Evolutionary conservation across 257 asterid genomes (phyloP), one percentile per base, ranked within the genome.

Genomic region (Coffea canephora): DNA sequence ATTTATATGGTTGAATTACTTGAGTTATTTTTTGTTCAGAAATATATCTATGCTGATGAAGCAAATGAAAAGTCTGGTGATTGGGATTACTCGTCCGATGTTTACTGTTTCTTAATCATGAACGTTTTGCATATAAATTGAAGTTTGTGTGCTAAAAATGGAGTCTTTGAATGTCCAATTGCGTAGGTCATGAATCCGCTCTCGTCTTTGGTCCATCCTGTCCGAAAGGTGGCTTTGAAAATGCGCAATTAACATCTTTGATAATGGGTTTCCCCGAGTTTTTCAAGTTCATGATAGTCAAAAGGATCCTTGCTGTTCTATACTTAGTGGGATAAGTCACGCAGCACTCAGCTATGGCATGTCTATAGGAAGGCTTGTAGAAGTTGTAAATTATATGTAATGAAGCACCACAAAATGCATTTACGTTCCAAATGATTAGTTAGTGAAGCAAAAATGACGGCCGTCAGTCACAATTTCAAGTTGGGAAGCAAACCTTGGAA

Each of bases 391-490:
- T 31, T 0, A 25, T 19, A 57, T 61, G 48, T 52, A 55, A 48
- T 70, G 59, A 70, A 41, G 48, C 71, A 34, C 36, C 64, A 25
- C 39, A 45, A 76, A 74, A 14, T 11, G 8, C 8, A 12, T 73
- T 43, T 69, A 1, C 18, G n/a, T 73, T 48, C n/a, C 23, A 64
- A 77, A 41, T 54, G 43, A 80, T 77, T 55, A 49, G 74, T 77
- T 78, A 74, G 74, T 50, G 59, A 73, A 59, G 76, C 78, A 69
- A 69, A 78, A 62, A 55, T 65, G 74, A 81, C 81, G 85, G 81
- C 67, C 57, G 83, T 71, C 74, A 69, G 34, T 75, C 77, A n/a
- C 85, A 81, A 73, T 61, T n/a, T 78, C 62, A 65, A 64, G 11
- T 70, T 59, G 4, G 71, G 76, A 84, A 73, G 72, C 43, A 84